These are phyloP conservation scores for Escallonia rubra DNA, from an alignment of 129 eudicot genomes.

Conservation along the genomic window DNA sequence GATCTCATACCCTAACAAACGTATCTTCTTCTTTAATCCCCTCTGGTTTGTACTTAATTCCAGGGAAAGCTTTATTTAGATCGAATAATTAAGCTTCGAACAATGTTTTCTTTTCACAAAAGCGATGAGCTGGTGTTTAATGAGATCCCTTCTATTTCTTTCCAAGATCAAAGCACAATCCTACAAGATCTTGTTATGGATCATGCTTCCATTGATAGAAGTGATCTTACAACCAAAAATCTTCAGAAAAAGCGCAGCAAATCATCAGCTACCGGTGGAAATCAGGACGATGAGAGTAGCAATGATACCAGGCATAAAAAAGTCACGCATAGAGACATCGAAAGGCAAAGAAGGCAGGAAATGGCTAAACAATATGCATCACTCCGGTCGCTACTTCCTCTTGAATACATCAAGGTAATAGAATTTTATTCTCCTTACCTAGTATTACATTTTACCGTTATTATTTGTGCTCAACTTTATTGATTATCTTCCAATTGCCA, in stretches of 20 bases:
- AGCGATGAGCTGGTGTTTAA: constrained; percentile 27
- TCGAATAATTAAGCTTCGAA: constrained; percentile 2
- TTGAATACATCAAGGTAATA: constrained; percentile 51
- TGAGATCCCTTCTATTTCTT: constrained; percentile 22
- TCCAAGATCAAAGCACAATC: constrained; percentile 11
- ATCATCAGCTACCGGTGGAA: constrained; percentile 4
- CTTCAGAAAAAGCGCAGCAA: constrained; percentile 12
- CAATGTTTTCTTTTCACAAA: constrained; percentile 35
- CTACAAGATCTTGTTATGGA: constrained; percentile 24
- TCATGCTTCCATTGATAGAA: constrained; percentile 1
- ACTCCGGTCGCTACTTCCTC: constrained; percentile 64
- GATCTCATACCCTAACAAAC: too few species aligned
- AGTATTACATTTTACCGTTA: not conserved
- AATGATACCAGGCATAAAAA: constrained; percentile 30
- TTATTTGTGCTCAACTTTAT: not conserved
- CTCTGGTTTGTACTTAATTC: too few species aligned
- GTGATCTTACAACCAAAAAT: not conserved
- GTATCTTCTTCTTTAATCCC: too few species aligned
- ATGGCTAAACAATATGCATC: constrained; percentile 60
- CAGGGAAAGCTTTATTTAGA: constrained; percentile 3
- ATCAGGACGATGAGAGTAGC: not conserved
- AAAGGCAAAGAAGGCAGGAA: constrained; percentile 61
- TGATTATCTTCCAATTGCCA: not conserved
- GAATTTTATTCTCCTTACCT: not conserved
- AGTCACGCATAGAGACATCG: constrained; percentile 52